Percentiles rank a stretch among this genome's conserved stretches.
Conservation (phyloP, 2,329 filamentous ascomycete genomes). For the Trichoderma polysporum region DNA sequence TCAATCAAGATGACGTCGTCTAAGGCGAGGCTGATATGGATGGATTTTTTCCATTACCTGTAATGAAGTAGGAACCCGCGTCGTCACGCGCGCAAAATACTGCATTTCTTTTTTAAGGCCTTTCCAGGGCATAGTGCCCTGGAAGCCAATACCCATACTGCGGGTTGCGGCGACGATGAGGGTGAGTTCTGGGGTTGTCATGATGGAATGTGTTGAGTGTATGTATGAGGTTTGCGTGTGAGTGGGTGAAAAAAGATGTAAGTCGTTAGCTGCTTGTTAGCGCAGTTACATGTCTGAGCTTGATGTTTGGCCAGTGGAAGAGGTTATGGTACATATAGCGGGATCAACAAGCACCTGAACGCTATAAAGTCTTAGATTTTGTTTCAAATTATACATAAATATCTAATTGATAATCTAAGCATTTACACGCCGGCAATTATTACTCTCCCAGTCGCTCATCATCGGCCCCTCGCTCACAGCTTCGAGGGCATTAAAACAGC, state of each 20-base stretch:
- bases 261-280: not conserved
- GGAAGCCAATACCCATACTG: constrained; percentile 81
- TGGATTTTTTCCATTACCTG: constrained; percentile 32
- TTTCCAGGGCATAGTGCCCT: constrained; percentile 82
- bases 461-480: constrained; percentile 29
- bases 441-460: not conserved
- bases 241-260: not conserved
- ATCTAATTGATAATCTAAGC: not conserved
- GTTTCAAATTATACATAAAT: not conserved
- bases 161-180: constrained; percentile 92
- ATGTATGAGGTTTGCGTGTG: not conserved
- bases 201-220: constrained; percentile 19
- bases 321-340: not conserved
- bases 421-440: not conserved
- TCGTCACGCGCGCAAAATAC: constrained; percentile 90
- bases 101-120: constrained; percentile 88
- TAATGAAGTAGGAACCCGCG: constrained; percentile 50
- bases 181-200: constrained; percentile 64
- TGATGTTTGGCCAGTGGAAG: too few species aligned
- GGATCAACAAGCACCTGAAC: not conserved
- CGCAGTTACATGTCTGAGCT: not conserved
- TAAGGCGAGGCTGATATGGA: not conserved
- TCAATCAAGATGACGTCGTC: not conserved
- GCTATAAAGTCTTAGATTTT: not conserved
- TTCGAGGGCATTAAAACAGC: constrained; percentile 38